A percentile compares a stretch with the other conserved stretches of the same genome.
phyloP scores from a whole-genome alignment of 306 rosid genomes.

The Comarum palustre region DNA sequence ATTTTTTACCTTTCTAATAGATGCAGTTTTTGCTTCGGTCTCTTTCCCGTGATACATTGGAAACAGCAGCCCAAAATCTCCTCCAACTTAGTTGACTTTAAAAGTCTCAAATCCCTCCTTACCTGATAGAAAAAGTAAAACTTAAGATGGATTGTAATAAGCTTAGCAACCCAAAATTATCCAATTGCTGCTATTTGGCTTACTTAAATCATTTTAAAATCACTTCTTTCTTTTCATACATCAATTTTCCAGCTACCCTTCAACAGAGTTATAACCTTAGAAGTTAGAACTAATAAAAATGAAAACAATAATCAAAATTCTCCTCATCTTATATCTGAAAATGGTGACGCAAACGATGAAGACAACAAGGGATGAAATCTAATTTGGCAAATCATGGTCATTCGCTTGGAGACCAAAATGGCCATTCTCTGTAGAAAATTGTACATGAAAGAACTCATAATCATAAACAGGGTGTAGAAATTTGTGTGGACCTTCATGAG shows the following conservation, averaged over 20 bases:
- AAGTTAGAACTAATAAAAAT: background rate
- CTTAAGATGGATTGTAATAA: background rate
- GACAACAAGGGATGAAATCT: background rate
- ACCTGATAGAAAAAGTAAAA: conserved; percentile 41
- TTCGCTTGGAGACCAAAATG: background rate
- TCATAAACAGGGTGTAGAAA: background rate
- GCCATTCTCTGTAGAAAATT: background rate
- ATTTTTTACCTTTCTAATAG: conserved; percentile 64
- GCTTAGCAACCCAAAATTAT: background rate
- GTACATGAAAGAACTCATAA: background rate
- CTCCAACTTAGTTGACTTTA: conserved; percentile 57
- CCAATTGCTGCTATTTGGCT: conserved; percentile 1
- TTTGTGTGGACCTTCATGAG: conserved; percentile 56
- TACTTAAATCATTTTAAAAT: background rate
- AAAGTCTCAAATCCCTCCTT: conserved; percentile 68
- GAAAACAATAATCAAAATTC: background rate
- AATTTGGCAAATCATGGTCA: background rate
- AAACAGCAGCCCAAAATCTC: conserved; percentile 69
- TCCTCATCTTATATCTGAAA: background rate
- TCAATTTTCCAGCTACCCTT: conserved; percentile 1
- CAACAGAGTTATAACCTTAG: background rate
- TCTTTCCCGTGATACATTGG: conserved; percentile 57
- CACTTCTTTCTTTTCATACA: background rate
- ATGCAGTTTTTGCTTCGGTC: conserved; percentile 71
- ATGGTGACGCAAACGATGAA: background rate